Conservation (phyloP, 2,329 filamentous ascomycete genomes). For the Aspergillus intermedius region DNA sequence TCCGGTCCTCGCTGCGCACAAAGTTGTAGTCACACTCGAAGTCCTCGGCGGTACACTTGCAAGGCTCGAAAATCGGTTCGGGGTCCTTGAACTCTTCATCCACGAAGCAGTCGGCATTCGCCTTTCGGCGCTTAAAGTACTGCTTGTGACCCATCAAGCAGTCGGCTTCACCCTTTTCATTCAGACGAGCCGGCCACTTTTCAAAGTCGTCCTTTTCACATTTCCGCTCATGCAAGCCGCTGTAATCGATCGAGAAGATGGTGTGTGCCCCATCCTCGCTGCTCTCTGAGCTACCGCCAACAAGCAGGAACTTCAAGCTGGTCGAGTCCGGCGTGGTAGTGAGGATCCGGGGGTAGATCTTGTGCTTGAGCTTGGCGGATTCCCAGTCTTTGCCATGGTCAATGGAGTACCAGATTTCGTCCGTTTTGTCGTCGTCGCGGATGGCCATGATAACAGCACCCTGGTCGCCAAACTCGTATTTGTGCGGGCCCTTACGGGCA, state of each 20-base stretch:
- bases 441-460: constrained; percentile 83
- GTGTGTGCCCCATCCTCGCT: constrained; percentile 45
- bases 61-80: constrained; percentile 61
- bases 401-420: constrained; percentile 67
- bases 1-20: constrained; percentile 57
- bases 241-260: constrained; percentile 76
- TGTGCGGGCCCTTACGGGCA: constrained; percentile 71
- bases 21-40: constrained; percentile 98
- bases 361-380: constrained; percentile 60
- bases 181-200: constrained; percentile 76
- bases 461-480: constrained; percentile 93
- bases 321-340: constrained; percentile 91
- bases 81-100: constrained; percentile 78
- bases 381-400: constrained; percentile 86
- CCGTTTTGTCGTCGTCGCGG: constrained; percentile 57
- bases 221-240: constrained; percentile 68
- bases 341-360: constrained; percentile 64
- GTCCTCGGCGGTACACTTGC: constrained; percentile 74
- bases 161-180: constrained; percentile 70
- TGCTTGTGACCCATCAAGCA: constrained; percentile 97
- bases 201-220: constrained; percentile 71
- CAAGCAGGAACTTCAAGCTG: constrained; percentile 79
- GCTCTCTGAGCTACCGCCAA: constrained; percentile 54
- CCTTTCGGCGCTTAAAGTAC: constrained; percentile 76
- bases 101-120: constrained; percentile 81